Evolutionary conservation across 208 protist species (phyloP), one percentile per base, ranked within the genome.

Genomic region (Blechomonas ayalai): DNA sequence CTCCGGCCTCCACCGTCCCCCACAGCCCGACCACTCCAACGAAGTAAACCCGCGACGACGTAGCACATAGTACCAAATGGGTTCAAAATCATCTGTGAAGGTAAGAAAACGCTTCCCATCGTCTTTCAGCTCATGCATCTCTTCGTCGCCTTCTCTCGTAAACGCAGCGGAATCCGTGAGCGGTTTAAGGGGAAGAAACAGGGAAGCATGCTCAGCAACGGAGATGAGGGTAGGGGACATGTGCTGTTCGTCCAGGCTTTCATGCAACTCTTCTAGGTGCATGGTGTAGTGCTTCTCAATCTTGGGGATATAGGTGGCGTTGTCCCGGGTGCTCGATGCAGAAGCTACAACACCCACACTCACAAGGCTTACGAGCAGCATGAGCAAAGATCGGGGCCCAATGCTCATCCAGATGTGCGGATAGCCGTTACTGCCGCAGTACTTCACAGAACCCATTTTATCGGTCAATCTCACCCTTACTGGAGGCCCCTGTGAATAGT

Each of bases 21-120:
- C 74, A 46, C 82, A 90, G 12, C 77, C 77, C n/a, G 67, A 72
- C 78, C 76, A 90, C 41, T 83, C 73, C 12, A 90, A 20, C 35
- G 54, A 42, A 13, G 73, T 42, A 23, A 90, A 81, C 2, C 59
- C 66, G 2, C 72, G 66, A 2, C 71, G 61, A 6, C 59, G 59
- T 54, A 85, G 46, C 12, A 78, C 51, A 32, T 77, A 75, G 39
- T 81, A 83, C 82, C 82, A 90, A 29, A 86, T 59, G 0, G 78
- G 67, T 37, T 90, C 74, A 36, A 90, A 66, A 36, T 76, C 66
- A 18, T 76, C 67, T 47, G 80, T 67, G 42, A 87, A 87, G 20
- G 56, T 76, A 32, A 87, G 32, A 23, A 48, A 40, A n/a, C n/a
- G n/a, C n/a, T n/a, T n/a, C n/a, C n/a, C n/a, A n/a, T 64, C 42